A percentile compares a stretch with the other conserved stretches of the same genome.
phyloP scores from a whole-genome alignment of 352 stramenopile species.

The Blastocystis sp. region DNA sequence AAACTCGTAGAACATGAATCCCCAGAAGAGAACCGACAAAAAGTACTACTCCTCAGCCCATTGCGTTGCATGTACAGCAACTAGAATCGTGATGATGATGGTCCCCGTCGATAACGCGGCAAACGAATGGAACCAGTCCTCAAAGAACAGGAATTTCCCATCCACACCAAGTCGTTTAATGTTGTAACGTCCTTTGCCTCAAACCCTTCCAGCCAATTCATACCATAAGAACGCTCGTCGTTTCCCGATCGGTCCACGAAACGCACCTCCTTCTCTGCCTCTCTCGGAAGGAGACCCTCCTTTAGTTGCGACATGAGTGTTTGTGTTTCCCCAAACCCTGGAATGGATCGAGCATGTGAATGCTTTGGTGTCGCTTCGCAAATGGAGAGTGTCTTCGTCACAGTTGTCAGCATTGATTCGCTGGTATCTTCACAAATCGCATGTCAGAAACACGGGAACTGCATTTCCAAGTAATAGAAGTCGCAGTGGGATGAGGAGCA shows the following conservation, averaged over 20 bases:
- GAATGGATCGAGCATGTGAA: too few species aligned
- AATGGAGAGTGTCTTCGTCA: too few species aligned
- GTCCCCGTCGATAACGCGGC: conserved; percentile 47
- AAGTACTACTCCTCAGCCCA: conserved; percentile 29
- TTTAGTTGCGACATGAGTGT: not conserved
- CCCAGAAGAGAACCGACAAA: conserved; percentile 54
- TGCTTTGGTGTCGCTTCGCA: too few species aligned
- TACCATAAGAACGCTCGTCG: conserved; percentile 58
- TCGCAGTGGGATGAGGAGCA: not conserved
- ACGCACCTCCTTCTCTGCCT: not conserved
- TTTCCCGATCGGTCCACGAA: conserved; percentile 43
- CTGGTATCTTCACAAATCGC: too few species aligned
- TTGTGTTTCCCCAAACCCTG: too few species aligned
- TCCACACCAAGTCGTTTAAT: conserved; percentile 16
- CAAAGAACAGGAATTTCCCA: not conserved
- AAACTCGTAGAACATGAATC: conserved; percentile 52
- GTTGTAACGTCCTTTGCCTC: not conserved
- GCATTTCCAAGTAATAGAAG: too few species aligned
- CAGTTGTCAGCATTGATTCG: too few species aligned
- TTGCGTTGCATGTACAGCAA: conserved; percentile 3
- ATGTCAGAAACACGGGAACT: too few species aligned
- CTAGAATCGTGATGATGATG: conserved; percentile 60
- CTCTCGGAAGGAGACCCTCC: not conserved
- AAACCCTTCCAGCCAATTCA: not conserved
- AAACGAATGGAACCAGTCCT: conserved; percentile 70